phyloP scores from a whole-genome alignment of 129 eudicot genomes.

The Heracleum sosnowskyi region DNA sequence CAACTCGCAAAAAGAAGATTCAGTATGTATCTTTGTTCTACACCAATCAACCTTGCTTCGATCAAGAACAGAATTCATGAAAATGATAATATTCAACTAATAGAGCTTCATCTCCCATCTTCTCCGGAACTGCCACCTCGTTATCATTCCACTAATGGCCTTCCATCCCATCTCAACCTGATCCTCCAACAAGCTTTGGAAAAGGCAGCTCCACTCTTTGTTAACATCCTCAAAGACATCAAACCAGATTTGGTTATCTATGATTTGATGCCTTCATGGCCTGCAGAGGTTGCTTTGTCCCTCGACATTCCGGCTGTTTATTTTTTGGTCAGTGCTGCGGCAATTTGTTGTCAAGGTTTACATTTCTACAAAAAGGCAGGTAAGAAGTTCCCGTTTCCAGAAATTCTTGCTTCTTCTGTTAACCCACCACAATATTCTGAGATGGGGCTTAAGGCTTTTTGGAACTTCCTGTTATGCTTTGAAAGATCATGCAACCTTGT shows the following conservation, averaged over 20 bases:
- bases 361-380: background rate
- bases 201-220: background rate
- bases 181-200: background rate
- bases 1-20: background rate
- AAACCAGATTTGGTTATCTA: background rate
- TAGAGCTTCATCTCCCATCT: background rate
- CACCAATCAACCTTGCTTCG: background rate
- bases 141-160: slow-evolving; percentile 1
- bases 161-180: background rate
- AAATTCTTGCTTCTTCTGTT: background rate
- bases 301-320: background rate
- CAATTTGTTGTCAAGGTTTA: background rate
- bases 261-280: background rate
- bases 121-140: background rate
- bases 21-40: background rate
- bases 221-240: background rate
- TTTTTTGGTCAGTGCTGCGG: background rate
- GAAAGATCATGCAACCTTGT: background rate
- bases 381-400: background rate
- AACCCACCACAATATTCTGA: background rate
- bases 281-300: slow-evolving; percentile 3
- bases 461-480: background rate
- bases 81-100: background rate
- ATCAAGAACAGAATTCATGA: background rate
- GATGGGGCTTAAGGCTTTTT: too few relatives aligned